Conservation (phyloP, 495 filamentous ascomycete species). For the Daldinia concentrica region DNA sequence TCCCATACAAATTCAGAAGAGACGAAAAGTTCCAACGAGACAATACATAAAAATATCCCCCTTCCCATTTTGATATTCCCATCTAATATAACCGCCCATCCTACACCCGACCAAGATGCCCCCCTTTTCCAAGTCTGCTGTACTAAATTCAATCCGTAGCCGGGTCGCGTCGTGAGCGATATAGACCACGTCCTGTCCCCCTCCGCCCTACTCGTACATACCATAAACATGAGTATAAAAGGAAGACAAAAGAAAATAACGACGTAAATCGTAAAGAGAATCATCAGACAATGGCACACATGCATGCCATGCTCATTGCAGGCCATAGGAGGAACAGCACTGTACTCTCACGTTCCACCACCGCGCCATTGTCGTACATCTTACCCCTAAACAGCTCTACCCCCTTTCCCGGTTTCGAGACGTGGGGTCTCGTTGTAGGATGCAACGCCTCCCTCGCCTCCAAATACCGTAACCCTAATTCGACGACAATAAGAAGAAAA, state of each 20-base stretch:
- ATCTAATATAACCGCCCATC: not conserved
- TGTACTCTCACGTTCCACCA: not conserved
- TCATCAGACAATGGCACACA: not conserved
- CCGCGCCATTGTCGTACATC: not conserved
- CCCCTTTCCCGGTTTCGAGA: too few species aligned
- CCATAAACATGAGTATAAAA: not conserved
- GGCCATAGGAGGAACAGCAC: not conserved
- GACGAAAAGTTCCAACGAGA: not conserved
- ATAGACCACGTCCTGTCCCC: not conserved
- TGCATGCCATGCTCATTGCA: too few species aligned
- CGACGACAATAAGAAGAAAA: not conserved
- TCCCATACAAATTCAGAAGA: not conserved
- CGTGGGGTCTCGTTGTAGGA: too few species aligned
- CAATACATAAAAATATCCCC: not conserved
- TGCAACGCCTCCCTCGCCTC: too few species aligned
- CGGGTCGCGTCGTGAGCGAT: not conserved
- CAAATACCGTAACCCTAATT: too few species aligned
- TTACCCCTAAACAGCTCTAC: not conserved
- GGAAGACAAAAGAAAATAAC: not conserved
- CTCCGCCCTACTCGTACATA: not conserved
- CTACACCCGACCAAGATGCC: not conserved
- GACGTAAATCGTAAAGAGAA: not conserved
- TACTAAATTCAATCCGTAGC: not conserved
- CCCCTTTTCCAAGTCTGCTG: not conserved
- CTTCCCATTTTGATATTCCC: not conserved